Percentiles rank a stretch among this genome's conserved stretches.
Conservation (phyloP, 768 basidiomycete species). For the Tulasnella sp. region DNA sequence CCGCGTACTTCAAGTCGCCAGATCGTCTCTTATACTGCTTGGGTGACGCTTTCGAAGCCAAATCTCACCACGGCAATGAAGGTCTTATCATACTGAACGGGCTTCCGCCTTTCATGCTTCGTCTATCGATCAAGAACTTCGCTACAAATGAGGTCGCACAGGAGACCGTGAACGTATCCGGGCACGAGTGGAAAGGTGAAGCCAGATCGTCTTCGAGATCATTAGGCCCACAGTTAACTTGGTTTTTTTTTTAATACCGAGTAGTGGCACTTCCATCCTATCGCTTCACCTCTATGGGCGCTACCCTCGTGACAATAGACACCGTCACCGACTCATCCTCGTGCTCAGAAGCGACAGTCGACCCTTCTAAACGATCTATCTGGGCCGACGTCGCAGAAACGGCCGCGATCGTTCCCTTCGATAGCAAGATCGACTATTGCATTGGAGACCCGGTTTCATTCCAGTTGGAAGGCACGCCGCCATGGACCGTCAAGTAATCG, state of each 20-base stretch:
- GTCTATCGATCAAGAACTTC: slow-evolving; percentile 64
- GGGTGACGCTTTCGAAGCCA: slow-evolving; percentile 49
- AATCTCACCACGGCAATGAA: slow-evolving; percentile 42
- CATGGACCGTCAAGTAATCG: slow-evolving; percentile 77
- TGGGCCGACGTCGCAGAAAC: slow-evolving; percentile 96
- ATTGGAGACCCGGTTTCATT: slow-evolving; percentile 85
- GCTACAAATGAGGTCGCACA: slow-evolving; percentile 54
- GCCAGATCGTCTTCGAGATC: not conserved
- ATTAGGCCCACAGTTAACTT: not conserved
- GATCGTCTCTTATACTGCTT: slow-evolving; percentile 65
- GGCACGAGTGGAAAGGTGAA: slow-evolving; percentile 46
- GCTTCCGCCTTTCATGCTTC: slow-evolving; percentile 71
- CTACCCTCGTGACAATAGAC: slow-evolving; percentile 69
- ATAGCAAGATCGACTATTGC: slow-evolving; percentile 69
- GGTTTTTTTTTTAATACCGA: not conserved
- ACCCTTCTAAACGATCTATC: slow-evolving; percentile 48
- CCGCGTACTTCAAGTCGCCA: slow-evolving; percentile 60
- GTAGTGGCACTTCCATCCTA: slow-evolving; percentile 50
- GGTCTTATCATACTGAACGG: slow-evolving; percentile 65
- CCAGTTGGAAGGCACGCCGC: slow-evolving; percentile 85
- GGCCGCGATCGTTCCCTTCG: slow-evolving; percentile 80
- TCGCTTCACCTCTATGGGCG: slow-evolving; percentile 65
- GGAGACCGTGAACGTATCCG: slow-evolving; percentile 40
- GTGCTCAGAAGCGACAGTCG: slow-evolving; percentile 63
- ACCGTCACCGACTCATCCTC: slow-evolving; percentile 67